Conservation (phyloP, 345 rosid genomes). For the Firmiana major region DNA sequence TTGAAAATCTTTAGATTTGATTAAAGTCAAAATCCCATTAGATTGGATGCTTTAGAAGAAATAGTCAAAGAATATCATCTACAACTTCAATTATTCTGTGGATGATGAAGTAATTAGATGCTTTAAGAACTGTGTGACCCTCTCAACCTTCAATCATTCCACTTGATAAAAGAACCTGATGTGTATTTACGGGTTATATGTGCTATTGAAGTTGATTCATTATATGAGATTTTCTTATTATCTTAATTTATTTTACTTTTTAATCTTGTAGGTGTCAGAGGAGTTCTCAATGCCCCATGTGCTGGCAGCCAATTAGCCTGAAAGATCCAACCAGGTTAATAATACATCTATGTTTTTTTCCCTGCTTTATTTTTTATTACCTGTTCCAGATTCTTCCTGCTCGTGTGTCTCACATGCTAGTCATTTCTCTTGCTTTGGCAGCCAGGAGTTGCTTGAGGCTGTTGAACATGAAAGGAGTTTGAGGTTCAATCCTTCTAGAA, state of each 20-base stretch:
- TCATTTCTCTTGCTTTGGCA: constrained; percentile 26
- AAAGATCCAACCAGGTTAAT: constrained; percentile 82
- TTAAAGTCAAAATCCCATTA: background rate
- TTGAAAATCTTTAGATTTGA: background rate
- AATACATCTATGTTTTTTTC: background rate
- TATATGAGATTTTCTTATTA: background rate
- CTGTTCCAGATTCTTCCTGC: background rate
- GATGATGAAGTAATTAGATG: background rate
- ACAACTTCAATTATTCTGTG: background rate
- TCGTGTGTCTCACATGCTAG: background rate
- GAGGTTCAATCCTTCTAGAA: constrained; percentile 67
- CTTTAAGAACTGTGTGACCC: background rate
- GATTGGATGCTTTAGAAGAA: background rate
- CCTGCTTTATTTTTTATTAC: constrained; percentile 1
- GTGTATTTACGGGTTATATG: background rate
- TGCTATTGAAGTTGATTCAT: background rate
- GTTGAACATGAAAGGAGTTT: constrained; percentile 76
- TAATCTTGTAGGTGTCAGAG: constrained; percentile 78
- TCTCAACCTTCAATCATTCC: background rate
- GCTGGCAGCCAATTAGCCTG: constrained; percentile 88
- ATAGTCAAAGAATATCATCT: background rate
- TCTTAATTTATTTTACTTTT: background rate
- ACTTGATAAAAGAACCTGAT: background rate
- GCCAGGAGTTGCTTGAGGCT: constrained; percentile 90
- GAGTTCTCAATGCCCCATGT: constrained; percentile 99